These are phyloP conservation scores for Xylaria castorea DNA, from an alignment of 495 filamentous ascomycete species.

Conservation along the genomic window DNA sequence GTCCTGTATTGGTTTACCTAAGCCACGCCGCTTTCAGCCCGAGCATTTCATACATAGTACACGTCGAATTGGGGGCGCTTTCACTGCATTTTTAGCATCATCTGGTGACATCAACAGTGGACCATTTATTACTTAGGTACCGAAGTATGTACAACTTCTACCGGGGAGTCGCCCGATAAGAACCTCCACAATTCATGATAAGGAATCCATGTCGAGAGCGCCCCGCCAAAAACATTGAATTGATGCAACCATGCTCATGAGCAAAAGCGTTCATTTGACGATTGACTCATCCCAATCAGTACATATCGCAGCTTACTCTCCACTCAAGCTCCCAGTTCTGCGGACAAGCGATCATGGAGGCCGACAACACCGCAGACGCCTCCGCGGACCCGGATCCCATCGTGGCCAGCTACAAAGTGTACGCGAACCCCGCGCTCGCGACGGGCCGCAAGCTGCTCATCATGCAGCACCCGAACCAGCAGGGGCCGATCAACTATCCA, in stretches of 20 bases:
- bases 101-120: not conserved
- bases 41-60: too few relatives aligned
- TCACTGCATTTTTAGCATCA: not conserved
- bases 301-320: not conserved
- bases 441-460: slow-evolving; percentile 51
- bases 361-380: slow-evolving; percentile 21
- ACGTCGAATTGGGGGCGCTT: too few relatives aligned
- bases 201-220: not conserved
- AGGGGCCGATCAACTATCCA: slow-evolving; percentile 40
- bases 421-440: slow-evolving; percentile 53
- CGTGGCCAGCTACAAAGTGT: slow-evolving; percentile 55
- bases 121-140: too few relatives aligned
- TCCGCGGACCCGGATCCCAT: slow-evolving; percentile 52
- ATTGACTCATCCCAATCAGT: not conserved
- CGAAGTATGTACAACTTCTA: too few relatives aligned
- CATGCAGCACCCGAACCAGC: slow-evolving; percentile 52
- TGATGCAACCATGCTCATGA: not conserved
- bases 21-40: too few relatives aligned
- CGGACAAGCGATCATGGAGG: slow-evolving; percentile 4
- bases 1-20: too few relatives aligned
- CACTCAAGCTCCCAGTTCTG: not conserved
- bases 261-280: not conserved
- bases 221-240: slow-evolving; percentile 19
- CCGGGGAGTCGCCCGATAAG: not conserved
- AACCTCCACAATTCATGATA: not conserved